A percentile compares a stretch with the other conserved stretches of the same genome.
Evolutionary conservation across 78 protist genomes (phyloP).

Genomic region (Cavenderia fasciculata): DNA sequence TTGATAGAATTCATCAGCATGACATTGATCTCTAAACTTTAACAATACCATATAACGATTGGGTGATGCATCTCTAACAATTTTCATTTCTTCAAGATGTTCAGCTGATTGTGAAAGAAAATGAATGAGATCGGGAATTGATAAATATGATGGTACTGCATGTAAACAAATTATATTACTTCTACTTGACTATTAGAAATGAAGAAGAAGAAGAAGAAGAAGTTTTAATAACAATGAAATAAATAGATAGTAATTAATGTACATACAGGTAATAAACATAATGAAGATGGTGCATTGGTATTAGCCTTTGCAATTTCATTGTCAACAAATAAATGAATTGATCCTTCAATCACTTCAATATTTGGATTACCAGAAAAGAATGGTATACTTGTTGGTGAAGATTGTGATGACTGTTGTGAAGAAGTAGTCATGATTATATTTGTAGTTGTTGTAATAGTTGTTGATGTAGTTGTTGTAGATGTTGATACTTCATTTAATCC

Average conservation of each 20-base stretch:
- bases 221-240: neutral
- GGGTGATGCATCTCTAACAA: constrained; percentile 81
- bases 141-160: constrained; percentile 73
- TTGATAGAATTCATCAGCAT: constrained; percentile 78
- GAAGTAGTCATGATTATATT: neutral
- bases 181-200: constrained; percentile 13
- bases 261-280: constrained; percentile 67
- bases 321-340: constrained; percentile 72
- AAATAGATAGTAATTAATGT: neutral
- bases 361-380: constrained; percentile 84
- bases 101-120: constrained; percentile 21
- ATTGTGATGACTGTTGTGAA: neutral
- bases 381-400: constrained; percentile 9
- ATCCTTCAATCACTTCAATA: constrained; percentile 78
- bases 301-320: constrained; percentile 4
- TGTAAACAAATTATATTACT: constrained; percentile 60
- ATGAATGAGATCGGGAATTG: constrained; percentile 69
- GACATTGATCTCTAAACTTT: constrained; percentile 19
- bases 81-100: constrained; percentile 44
- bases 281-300: constrained; percentile 14
- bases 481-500: neutral
- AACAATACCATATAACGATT: constrained; percentile 83
- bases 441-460: neutral
- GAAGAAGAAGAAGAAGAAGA: neutral
- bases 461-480: neutral